phyloP scores from a whole-genome alignment of 2,329 filamentous ascomycete genomes.

The Stemphylium beticola region DNA sequence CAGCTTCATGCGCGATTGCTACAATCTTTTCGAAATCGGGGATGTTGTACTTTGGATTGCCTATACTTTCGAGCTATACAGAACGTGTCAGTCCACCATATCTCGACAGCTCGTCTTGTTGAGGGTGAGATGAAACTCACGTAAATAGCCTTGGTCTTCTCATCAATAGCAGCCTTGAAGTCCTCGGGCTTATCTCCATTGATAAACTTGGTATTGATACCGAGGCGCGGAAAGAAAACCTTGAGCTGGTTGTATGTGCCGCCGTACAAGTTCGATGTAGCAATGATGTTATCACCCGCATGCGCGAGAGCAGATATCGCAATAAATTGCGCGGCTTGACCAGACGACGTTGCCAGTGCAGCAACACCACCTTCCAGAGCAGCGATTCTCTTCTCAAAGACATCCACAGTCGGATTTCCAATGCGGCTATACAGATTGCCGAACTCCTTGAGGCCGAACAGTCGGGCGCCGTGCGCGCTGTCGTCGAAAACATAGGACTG shows the following conservation, averaged over 20 bases:
- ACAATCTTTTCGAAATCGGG: conserved; percentile 89
- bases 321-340: conserved; percentile 93
- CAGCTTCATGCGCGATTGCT: conserved; percentile 74
- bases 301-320: conserved; percentile 82
- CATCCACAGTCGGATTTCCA: conserved; percentile 80
- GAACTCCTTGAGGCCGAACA: conserved; percentile 95
- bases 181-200: conserved; percentile 79
- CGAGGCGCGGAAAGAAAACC: conserved; percentile 83
- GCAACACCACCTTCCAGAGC: conserved; percentile 91
- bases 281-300: conserved; percentile 89
- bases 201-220: conserved; percentile 87
- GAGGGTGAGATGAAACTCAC: conserved; percentile 48
- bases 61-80: conserved; percentile 73
- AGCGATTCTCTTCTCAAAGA: conserved; percentile 96
- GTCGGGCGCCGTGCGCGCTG: conserved; percentile 89
- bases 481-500: conserved; percentile 94
- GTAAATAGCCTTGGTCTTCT: conserved; percentile 91
- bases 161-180: conserved; percentile 83
- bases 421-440: conserved; percentile 98
- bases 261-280: conserved; percentile 85
- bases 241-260: conserved; percentile 98
- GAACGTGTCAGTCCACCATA: neutral
- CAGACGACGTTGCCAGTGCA: conserved; percentile 82
- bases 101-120: neutral
- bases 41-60: conserved; percentile 92